Evolutionary conservation across 768 basidiomycete species (phyloP).

Genomic region (Boletellus ananas): DNA sequence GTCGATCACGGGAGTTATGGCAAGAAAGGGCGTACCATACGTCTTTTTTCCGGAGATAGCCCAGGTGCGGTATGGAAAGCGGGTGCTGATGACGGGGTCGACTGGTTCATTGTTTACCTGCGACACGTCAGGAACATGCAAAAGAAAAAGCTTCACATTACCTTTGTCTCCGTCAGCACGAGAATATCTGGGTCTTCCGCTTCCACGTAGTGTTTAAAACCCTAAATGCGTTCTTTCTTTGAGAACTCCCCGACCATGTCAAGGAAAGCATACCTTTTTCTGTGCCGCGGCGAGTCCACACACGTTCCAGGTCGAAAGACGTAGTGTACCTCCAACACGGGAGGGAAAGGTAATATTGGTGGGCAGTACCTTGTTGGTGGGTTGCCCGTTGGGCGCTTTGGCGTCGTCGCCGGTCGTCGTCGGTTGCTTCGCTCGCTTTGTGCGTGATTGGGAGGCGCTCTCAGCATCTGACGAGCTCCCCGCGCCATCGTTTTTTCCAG

Average conservation of each 20-base stretch:
- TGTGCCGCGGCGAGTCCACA: slow-evolving; percentile 70
- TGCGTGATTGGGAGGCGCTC: slow-evolving; percentile 15
- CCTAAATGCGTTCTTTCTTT: slow-evolving; percentile 37
- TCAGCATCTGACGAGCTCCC: slow-evolving; percentile 31
- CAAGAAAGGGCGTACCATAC: slow-evolving; percentile 49
- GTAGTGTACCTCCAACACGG: slow-evolving; percentile 42
- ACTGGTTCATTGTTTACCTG: slow-evolving; percentile 71
- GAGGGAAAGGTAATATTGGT: slow-evolving; percentile 54
- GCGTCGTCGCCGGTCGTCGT: slow-evolving; percentile 15
- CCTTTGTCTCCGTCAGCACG: slow-evolving; percentile 86
- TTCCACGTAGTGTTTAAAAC: slow-evolving; percentile 77
- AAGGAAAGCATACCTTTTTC: slow-evolving; percentile 57
- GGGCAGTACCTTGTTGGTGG: slow-evolving; percentile 74
- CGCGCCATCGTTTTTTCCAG: slow-evolving; percentile 34
- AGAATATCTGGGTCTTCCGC: slow-evolving; percentile 86
- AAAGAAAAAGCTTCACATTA: slow-evolving; percentile 15
- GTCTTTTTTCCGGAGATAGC: slow-evolving; percentile 74
- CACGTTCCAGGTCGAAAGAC: slow-evolving; percentile 76
- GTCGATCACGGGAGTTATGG: neutral
- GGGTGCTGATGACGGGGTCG: slow-evolving; percentile 51
- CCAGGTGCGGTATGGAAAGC: slow-evolving; percentile 75
- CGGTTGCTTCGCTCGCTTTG: slow-evolving; percentile 28
- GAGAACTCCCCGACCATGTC: neutral
- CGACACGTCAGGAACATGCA: slow-evolving; percentile 1
- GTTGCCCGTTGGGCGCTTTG: slow-evolving; percentile 47